These are phyloP conservation scores for Phialophora expanda DNA, from an alignment of 2,329 filamentous ascomycete species.

Conservation along the genomic window DNA sequence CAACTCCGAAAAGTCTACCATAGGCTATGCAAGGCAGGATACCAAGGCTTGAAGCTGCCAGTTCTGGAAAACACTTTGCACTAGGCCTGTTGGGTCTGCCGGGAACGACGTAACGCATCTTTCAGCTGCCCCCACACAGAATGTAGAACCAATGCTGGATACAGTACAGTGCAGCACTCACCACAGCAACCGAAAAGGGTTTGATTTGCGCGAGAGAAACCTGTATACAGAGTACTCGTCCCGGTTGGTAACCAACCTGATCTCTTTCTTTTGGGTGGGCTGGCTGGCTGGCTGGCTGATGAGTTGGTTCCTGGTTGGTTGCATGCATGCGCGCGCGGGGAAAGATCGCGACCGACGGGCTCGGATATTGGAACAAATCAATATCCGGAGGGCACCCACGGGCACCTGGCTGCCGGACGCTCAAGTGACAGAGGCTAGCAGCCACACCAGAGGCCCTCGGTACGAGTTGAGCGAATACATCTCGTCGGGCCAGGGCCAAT, in stretches of 20 bases:
- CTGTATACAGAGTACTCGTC: no score
- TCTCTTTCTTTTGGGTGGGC: no score
- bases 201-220: not conserved
- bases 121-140: constrained; percentile 1
- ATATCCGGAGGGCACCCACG: not conserved
- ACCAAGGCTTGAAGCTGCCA: constrained; percentile 16
- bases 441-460: not conserved
- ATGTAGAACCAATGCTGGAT: not conserved
- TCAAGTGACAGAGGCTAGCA: not conserved
- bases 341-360: no score
- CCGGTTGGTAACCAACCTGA: no score
- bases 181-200: not conserved
- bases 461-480: not conserved
- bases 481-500: not conserved
- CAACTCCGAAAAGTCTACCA: no score
- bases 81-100: not conserved
- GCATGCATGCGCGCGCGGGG: no score
- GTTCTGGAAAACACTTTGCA: constrained; percentile 12
- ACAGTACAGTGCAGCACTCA: not conserved
- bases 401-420: not conserved
- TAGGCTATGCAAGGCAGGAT: not conserved
- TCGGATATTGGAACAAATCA: not conserved
- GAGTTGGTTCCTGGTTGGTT: no score
- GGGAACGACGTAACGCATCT: not conserved
- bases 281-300: no score